phyloP scores from a whole-genome alignment of 2,329 filamentous ascomycete species.

The Colletotrichum sp. region DNA sequence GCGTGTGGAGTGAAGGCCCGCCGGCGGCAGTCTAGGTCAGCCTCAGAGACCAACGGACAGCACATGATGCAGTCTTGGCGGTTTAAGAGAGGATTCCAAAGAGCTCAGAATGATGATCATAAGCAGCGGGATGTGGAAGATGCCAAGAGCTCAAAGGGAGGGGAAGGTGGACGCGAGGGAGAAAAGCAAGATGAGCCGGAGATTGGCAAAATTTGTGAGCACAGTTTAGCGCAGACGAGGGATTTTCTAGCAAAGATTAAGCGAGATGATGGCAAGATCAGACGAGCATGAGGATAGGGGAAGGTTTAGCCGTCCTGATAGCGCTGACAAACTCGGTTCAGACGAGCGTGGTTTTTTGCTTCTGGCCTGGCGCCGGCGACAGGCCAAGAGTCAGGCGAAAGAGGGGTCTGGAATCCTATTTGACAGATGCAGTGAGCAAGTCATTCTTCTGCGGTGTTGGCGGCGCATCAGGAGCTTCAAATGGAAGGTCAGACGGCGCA shows the following conservation, averaged over 20 bases:
- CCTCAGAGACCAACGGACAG: constrained; percentile 5
- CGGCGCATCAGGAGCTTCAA: neutral
- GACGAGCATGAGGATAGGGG: neutral
- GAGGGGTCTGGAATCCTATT: neutral
- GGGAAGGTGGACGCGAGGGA: constrained; percentile 6
- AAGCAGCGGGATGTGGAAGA: neutral
- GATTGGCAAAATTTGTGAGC: neutral
- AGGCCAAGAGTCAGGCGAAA: constrained; percentile 3
- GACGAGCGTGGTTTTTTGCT: constrained; percentile 1
- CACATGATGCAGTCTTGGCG: constrained; percentile 17
- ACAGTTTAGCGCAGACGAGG: neutral
- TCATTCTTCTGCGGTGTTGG: neutral
- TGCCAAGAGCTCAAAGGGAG: neutral
- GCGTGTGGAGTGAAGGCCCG: constrained; percentile 7
- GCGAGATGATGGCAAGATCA: constrained; percentile 1
- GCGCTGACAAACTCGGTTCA: neutral
- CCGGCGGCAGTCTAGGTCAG: neutral
- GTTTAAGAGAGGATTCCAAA: neutral
- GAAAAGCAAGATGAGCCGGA: neutral
- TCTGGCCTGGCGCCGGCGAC: neutral
- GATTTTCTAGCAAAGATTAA: constrained; percentile 14
- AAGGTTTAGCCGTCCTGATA: constrained; percentile 5
- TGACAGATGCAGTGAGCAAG: neutral
- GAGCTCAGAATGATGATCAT: neutral
- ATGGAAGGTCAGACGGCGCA: constrained; percentile 8